Base-by-base conservation (phyloP, 2,329 filamentous ascomycete genomes). In the Cytospora paraplurivora region DNA sequence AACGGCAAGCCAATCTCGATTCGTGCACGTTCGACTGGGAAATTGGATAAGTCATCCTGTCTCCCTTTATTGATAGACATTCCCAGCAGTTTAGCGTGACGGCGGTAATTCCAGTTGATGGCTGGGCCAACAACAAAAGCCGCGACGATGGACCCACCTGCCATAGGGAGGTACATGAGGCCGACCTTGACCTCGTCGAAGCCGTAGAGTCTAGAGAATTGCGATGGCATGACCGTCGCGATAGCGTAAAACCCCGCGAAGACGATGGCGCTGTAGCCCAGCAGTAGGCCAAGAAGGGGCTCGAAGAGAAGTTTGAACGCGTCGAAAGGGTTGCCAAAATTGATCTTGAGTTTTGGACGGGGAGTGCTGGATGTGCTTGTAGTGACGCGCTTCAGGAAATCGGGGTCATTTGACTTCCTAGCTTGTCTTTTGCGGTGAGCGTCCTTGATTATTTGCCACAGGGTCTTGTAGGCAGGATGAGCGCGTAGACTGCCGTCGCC, bases 281-380 rank as follows among this genome's bases (percentile, higher is more conserved):
- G 76, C 0, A 85, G 72, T 10, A 82, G 67, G 2, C 76, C 78
- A 54, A 98, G 84, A 75, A 97, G 91, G 71, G 93, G 91, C 79
- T 95, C 96, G 68, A 87, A 81, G 64, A 92, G 85, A 0, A 95
- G 93, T 1, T 88, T 85, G 15, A 96, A 89, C 0, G 92, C 94
- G 69, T 87, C 87, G 66, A 97, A 80, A 75, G 97, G 96, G 76
- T 98, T 93, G 66, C 96, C 86, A 75, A 97, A 94, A 72, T 91
- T 93, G 56, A 67, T 33, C 15, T 34, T 65, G 7, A 67, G 47
- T 50, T 67, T 65, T 38, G 52, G 47, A 3, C 52, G 56, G 2
- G 63, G 34, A 10, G 21, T 58, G 12, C 53, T 53, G 4, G 65
- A 67, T 3, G 59, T 56, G 17, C 52, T 10, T 3, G 37, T 59